Evolutionary conservation across 495 filamentous ascomycete species (phyloP).

Genomic region (Aspergillus sparsus): DNA sequence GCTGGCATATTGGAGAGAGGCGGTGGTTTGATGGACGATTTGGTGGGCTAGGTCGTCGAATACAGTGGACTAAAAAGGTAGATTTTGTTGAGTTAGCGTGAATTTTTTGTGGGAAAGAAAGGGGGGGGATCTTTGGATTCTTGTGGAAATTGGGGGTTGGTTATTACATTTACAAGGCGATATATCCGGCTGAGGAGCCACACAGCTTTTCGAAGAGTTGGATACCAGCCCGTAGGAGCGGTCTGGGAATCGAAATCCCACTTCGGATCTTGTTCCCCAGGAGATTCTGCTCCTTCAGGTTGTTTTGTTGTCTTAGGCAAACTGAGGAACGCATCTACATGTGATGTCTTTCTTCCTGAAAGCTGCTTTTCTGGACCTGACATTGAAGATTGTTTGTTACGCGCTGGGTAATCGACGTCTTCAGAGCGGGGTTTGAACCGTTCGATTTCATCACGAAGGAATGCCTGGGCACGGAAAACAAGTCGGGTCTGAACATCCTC

Average conservation of each 20-base stretch:
- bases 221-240: constrained; percentile 58
- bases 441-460: constrained; percentile 70
- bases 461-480: constrained; percentile 68
- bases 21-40: constrained; percentile 72
- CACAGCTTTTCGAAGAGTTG: constrained; percentile 73
- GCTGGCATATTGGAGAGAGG: constrained; percentile 59
- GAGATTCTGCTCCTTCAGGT: constrained; percentile 51
- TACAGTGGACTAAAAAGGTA: constrained; percentile 55
- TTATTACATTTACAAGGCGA: constrained; percentile 67
- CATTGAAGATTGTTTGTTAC: constrained; percentile 48
- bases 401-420: constrained; percentile 66
- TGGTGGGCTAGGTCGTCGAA: constrained; percentile 78
- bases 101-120: background rate
- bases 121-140: constrained; percentile 6
- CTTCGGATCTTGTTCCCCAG: constrained; percentile 47
- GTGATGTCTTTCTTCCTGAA: constrained; percentile 47
- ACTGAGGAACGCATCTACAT: constrained; percentile 45
- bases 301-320: constrained; percentile 54
- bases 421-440: constrained; percentile 66
- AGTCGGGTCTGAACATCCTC: constrained; percentile 76
- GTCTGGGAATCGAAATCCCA: constrained; percentile 57
- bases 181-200: constrained; percentile 85
- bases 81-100: no score
- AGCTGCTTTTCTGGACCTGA: constrained; percentile 50
- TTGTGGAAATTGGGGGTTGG: constrained; percentile 11